Evolutionary conservation across 805 yeast genomes (phyloP), one percentile per base, ranked within the genome.

Genomic region (Candida tammaniensis): DNA sequence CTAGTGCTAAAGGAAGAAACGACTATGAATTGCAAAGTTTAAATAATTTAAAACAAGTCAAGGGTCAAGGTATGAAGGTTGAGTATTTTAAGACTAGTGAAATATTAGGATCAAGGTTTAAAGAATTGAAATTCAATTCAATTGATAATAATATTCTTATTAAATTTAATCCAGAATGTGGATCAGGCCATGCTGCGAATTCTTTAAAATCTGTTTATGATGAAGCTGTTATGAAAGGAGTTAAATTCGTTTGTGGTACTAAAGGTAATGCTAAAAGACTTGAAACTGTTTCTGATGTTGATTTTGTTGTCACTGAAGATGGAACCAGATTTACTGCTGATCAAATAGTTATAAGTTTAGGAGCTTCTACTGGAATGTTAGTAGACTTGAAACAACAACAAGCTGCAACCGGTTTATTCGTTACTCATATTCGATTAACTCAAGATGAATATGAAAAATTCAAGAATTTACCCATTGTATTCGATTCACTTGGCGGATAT

Each of bases 401-500:
- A 17, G 49, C 59, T 1, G 61, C 73, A 1, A 49, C 62, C 1
- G 73, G 74, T 1, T 35, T 54, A 7, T 52, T 58, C 39, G 59
- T 61, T 1, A 44, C 61, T 3, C 74, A 68, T 39, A 51, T 70
- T 3, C 52, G 58, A 27, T 42, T 70, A 12, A 53, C 59, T 0
- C 52, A 51, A 6, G 47, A 49, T 22, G 73, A 70, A 38, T 66
- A 46, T 38, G 49, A 48, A 17, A 50, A 47, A 17, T 67, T 53
- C 34, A 58, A 59, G 40, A 40, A 50, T 30, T 54, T 69, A 12
- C 76, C 76, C 1, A 54, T 70, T 7, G 61, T 71, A 17, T 68
- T 68, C 48, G 59, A 66, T 38, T 51, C 70, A 1, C 68, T 63
- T 25, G 31, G 45, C 34, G 75, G 76, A 0, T 71, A 68, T 37